Percentiles rank a stretch among this genome's conserved stretches.
phyloP scores from a whole-genome alignment of 1,284 basidiomycete genomes.

The Apiotrichum laibachii region DNA sequence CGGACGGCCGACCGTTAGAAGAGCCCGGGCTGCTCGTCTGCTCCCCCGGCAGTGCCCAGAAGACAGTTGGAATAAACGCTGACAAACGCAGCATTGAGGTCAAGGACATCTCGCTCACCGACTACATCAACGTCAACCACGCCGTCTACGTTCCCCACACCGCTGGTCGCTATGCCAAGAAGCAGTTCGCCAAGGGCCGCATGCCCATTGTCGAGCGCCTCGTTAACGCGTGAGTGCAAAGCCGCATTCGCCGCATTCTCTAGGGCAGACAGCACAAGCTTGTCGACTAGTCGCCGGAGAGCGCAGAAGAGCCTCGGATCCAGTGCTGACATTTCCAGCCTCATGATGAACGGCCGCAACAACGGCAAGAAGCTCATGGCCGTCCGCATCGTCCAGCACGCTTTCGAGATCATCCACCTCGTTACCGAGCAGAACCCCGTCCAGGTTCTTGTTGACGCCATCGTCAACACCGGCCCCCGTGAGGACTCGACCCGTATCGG shows the following conservation, averaged over 20 bases:
- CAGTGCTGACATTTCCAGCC: conserved; percentile 53
- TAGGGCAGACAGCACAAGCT: no score
- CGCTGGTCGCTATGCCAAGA: conserved; percentile 98
- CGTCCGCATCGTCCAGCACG: conserved; percentile 98
- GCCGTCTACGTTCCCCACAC: conserved; percentile 98
- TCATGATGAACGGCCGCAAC: conserved; percentile 99
- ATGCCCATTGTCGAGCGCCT: conserved; percentile 99
- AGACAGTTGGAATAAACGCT: conserved; percentile 6
- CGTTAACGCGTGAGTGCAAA: conserved; percentile 78
- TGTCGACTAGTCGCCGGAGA: not conserved
- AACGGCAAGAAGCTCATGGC: conserved; percentile 99
- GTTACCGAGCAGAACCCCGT: conserved; percentile 99
- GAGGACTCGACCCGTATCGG: conserved; percentile 99
- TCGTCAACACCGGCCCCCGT: conserved; percentile 99
- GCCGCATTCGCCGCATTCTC: no score
- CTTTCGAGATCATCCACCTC: conserved; percentile 99
- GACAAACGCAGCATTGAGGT: conserved; percentile 75
- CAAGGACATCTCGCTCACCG: conserved; percentile 97
- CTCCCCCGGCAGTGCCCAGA: no score
- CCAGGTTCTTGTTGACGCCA: conserved; percentile 94
- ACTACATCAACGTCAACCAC: conserved; percentile 99
- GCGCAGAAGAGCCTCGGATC: not conserved
- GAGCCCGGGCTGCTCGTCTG: not conserved
- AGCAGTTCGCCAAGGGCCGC: conserved; percentile 99
- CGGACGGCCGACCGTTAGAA: not conserved